Percentiles rank a stretch among this genome's conserved stretches.
Conservation (phyloP, 1,284 basidiomycete species). For the Irpex sp. region DNA sequence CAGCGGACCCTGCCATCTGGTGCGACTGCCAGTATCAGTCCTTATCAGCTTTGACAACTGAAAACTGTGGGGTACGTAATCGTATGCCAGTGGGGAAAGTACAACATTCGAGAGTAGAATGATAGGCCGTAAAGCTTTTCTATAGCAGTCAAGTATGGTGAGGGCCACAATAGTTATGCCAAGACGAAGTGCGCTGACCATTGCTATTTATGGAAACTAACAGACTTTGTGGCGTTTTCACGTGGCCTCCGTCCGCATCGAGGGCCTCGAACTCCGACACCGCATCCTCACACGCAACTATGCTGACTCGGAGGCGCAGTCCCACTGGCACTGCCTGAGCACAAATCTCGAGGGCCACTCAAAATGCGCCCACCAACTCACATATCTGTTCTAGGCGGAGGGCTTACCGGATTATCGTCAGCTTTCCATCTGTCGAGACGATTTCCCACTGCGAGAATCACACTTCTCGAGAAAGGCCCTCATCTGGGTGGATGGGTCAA, state of each 20-base stretch:
- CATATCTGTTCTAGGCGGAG: constrained; percentile 76
- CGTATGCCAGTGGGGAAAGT: no score
- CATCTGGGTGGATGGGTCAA: constrained; percentile 83
- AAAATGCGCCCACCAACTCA: constrained; percentile 19
- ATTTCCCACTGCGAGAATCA: constrained; percentile 52
- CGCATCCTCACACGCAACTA: no score
- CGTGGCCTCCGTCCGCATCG: neutral
- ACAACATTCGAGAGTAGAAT: neutral
- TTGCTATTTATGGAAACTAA: neutral
- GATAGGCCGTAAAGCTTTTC: neutral
- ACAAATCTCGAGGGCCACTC: neutral
- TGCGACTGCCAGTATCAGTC: no score
- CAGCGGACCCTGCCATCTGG: no score
- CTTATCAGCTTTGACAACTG: no score
- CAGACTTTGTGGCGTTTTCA: neutral
- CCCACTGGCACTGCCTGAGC: no score
- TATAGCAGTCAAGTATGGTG: no score
- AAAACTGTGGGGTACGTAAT: no score
- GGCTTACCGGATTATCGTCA: constrained; percentile 76
- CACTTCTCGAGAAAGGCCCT: constrained; percentile 61
- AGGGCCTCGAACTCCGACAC: neutral
- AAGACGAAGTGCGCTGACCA: neutral
- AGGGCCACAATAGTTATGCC: neutral
- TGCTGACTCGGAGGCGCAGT: no score
- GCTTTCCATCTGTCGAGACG: constrained; percentile 72